Base-by-base conservation (phyloP, 139 green algal species). In the Dunaliella primolecta region DNA sequence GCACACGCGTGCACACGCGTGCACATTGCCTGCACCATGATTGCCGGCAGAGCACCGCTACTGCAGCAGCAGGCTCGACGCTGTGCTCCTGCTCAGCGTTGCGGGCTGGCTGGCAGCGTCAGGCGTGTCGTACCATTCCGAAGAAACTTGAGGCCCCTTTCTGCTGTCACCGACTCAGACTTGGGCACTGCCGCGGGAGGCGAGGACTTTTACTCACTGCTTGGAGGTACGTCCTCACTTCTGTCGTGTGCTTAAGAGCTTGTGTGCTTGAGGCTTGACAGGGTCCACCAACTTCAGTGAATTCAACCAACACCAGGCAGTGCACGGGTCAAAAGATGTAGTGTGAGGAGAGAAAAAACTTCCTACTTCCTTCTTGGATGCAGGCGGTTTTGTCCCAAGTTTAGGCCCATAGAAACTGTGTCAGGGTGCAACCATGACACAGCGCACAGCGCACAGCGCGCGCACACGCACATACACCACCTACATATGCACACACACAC, bases 171-270 rank as follows among this genome's bases (percentile, higher is more conserved):
- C n/a, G 46, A 15, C 46, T 25, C 46, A 64, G 15, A 64, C 46
- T 64, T 25, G 15, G 46, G 46, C 46, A 64, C 32, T 64, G 30
- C 57, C 11, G 34, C 15, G 2, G 46, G 34, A 2, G 86, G 64
- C 1, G 88, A 89, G 32, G 88, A 91, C 84, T 91, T 91, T 29
- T 91, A 91, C 84, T 84, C 71, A 55, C 89, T 91, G 25, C 78
- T 91, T 0, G 86, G 88, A 1, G 78, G 88, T 91, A 32, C 78
- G 30, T 1, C 3, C 35, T 64, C 23, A 3, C 23, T 82, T 24
- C 21, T 34, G 64, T 70, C 24, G 2, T 34, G 21, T 75, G 37
- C 25, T 2, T 75, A n/a, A n/a, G n/a, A n/a, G n/a, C n/a, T n/a
- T n/a, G n/a, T n/a, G n/a, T n/a, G n/a, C n/a, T n/a, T n/a, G n/a